These are phyloP conservation scores for Komagataella pseudopastoris DNA, from an alignment of 805 yeast species.

Conservation along the genomic window DNA sequence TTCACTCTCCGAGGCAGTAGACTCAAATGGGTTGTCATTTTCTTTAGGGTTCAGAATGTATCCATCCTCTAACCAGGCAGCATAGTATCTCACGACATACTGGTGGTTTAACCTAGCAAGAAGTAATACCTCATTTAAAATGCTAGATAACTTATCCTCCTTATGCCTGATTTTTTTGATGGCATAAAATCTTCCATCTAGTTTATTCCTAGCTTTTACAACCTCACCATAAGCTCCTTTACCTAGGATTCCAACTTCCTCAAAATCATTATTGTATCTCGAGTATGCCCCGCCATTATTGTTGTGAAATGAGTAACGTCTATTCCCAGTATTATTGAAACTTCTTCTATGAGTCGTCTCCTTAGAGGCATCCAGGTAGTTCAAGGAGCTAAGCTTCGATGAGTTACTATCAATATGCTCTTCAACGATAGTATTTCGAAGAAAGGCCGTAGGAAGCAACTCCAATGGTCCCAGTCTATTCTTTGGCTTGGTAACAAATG, in stretches of 20 bases:
- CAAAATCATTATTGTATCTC: conserved; percentile 85
- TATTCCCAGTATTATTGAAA: background rate
- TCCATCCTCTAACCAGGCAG: conserved; percentile 93
- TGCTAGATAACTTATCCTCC: conserved; percentile 64
- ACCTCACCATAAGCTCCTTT: conserved; percentile 97
- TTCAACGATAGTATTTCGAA: conserved; percentile 49
- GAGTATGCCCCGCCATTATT: conserved; percentile 26
- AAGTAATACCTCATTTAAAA: conserved; percentile 83
- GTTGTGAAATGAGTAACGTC: conserved; percentile 1
- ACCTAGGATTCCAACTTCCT: conserved; percentile 84
- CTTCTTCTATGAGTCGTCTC: background rate
- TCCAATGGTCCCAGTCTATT: conserved; percentile 78
- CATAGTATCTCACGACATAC: conserved; percentile 90
- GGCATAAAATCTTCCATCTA: conserved; percentile 93
- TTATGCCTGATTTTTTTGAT: conserved; percentile 82
- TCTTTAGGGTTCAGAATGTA: conserved; percentile 4
- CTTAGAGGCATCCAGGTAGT: background rate
- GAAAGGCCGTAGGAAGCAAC: conserved; percentile 67
- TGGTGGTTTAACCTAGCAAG: conserved; percentile 89
- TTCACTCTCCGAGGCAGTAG: conserved; percentile 2
- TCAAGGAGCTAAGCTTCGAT: background rate
- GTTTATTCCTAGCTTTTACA: conserved; percentile 85
- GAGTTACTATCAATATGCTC: conserved; percentile 2
- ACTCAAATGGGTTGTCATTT: background rate
- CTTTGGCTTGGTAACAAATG: conserved; percentile 52